phyloP scores from a whole-genome alignment of 352 stramenopile genomes.

The Elongisporangium prolatum region DNA sequence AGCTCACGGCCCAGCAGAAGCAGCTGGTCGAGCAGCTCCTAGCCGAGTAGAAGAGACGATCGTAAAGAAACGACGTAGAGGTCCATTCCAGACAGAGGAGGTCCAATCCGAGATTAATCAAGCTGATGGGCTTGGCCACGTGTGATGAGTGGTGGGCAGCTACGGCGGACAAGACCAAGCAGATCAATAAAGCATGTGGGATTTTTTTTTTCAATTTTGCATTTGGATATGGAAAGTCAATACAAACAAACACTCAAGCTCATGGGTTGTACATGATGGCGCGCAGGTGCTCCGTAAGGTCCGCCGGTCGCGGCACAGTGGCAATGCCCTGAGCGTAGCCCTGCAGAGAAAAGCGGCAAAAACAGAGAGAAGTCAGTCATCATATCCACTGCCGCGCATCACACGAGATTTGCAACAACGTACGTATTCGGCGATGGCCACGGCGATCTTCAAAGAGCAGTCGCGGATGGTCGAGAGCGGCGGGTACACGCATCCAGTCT shows the following conservation, averaged over 20 bases:
- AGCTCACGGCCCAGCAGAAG: constrained; percentile 88
- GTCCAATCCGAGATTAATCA: background rate
- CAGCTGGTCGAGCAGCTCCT: constrained; percentile 55
- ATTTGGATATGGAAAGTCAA: background rate
- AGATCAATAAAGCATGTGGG: background rate
- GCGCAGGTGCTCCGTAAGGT: constrained; percentile 49
- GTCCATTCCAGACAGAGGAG: background rate
- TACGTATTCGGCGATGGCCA: constrained; percentile 87
- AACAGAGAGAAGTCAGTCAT: constrained; percentile 3
- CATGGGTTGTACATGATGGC: constrained; percentile 77
- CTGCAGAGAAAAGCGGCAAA: constrained; percentile 15
- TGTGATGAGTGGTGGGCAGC: background rate
- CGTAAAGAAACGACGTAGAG: background rate
- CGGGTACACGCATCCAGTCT: constrained; percentile 92
- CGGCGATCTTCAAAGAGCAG: constrained; percentile 91
- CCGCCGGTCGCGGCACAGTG: constrained; percentile 39
- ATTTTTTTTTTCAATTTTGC: no score
- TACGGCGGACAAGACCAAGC: background rate
- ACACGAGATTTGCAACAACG: constrained; percentile 1
- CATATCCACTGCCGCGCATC: constrained; percentile 1
- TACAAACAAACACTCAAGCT: constrained; percentile 8
- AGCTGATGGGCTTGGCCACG: background rate
- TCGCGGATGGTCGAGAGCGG: constrained; percentile 89
- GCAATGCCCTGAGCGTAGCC: constrained; percentile 57
- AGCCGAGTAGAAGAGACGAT: constrained; percentile 6